Evolutionary conservation across 768 basidiomycete species (phyloP), one percentile per base, ranked within the genome.

Genomic region (Pilatotrama ljubarskyi): DNA sequence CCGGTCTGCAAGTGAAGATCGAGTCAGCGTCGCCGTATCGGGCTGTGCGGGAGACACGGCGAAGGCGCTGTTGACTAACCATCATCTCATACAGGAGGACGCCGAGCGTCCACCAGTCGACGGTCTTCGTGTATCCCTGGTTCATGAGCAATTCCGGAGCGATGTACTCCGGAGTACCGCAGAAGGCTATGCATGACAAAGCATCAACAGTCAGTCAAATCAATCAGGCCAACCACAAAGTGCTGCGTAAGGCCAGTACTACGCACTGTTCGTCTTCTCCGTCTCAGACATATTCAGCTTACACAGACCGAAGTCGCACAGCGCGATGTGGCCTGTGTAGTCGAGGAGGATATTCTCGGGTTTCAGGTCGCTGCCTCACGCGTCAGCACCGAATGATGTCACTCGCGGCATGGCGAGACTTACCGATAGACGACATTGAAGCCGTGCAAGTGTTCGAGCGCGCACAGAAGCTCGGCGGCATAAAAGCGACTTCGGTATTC

Each of bases 391-490:
- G 32, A 17, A 25, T 32, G 18, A 15, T 18, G 26, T 11, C 29
- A n/a, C 10, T 10, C 9, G 15, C 37, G 22, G 20, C 17, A 38
- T 14, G 42, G 55, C 44, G 57, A 22, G 7, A 73, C 80, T 64
- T 64, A 93, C 91, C 95, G 92, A 76, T 98, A 98, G 37, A 99
- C 93, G 32, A 99, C 96, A 70, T 99, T 97, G 80, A 98, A 98
- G 50, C 91, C 85, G 67, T 99, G 96, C 56, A 99, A 73, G 77
- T 98, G 95, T 72, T 99, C 96, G 64, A 99, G 76, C 0, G 96
- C 96, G 68, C 92, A 90, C 8, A 99, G 80, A 32, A 99, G 79
- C 75, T 99, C 96, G n/a, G 96, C 95, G 3, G 96, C 96, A 70
- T 99, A 99, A 77, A 96, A 99, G 35, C 96, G 85, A 72, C 91